Conservation (phyloP, 1,284 basidiomycete genomes). For the Trametes pubescens region DNA sequence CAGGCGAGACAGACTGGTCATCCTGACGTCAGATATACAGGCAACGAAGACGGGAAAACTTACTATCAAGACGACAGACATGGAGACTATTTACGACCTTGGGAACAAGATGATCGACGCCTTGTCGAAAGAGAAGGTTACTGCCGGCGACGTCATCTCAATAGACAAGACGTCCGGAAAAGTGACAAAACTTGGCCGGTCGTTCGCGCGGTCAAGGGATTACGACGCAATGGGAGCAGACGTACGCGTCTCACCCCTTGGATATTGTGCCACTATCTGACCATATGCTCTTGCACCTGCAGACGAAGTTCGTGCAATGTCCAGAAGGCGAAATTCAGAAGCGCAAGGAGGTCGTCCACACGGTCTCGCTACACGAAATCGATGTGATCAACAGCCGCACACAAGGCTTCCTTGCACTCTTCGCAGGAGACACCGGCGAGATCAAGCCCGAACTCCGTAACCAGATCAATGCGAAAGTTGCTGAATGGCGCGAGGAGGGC, state of each 20-base stretch:
- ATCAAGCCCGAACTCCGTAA: conserved; percentile 97
- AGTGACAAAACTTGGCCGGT: conserved; percentile 94
- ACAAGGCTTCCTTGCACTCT: conserved; percentile 86
- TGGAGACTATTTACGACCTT: conserved; percentile 99
- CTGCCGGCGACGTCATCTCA: conserved; percentile 94
- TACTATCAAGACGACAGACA: conserved; percentile 98
- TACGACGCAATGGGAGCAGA: conserved; percentile 99
- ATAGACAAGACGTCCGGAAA: conserved; percentile 99
- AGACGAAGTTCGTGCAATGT: conserved; percentile 98
- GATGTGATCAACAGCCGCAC: conserved; percentile 99
- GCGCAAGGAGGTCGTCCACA: conserved; percentile 96
- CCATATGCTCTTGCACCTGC: conserved; percentile 12
- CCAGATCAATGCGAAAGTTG: conserved; percentile 97
- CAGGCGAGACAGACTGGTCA: not conserved
- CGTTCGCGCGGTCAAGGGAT: conserved; percentile 95
- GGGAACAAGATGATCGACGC: conserved; percentile 99
- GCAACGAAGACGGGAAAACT: conserved; percentile 98
- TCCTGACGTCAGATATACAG: conserved; percentile 48
- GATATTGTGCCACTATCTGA: not conserved
- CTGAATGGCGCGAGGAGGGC: conserved; percentile 98
- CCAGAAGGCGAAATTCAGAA: conserved; percentile 98
- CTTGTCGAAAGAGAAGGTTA: conserved; percentile 95
- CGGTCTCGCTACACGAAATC: conserved; percentile 97
- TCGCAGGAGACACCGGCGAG: conserved; percentile 95
- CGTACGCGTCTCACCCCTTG: conserved; percentile 59